Percentiles rank a stretch among this genome's conserved stretches.
These are phyloP conservation scores for Tulasnella sp. DNA, from an alignment of 768 basidiomycete genomes.

Conservation along the genomic window DNA sequence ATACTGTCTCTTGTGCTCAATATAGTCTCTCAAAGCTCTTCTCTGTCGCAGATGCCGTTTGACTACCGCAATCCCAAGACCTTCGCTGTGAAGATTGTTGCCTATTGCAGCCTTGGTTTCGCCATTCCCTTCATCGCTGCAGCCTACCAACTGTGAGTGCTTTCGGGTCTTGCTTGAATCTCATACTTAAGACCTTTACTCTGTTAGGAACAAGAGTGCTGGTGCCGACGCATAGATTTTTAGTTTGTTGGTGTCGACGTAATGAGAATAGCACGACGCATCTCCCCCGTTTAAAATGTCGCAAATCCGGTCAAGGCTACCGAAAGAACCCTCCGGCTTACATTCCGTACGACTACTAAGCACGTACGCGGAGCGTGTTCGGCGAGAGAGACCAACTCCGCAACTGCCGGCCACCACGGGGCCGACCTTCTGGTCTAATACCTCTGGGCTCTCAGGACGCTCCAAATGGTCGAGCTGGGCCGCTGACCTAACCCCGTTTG, in stretches of 20 bases:
- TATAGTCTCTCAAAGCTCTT: background rate
- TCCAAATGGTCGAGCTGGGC: too few relatives aligned
- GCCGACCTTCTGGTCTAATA: background rate
- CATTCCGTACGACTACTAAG: background rate
- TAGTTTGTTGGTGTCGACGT: background rate
- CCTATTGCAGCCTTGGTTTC: conserved; percentile 19
- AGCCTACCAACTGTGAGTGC: conserved; percentile 22
- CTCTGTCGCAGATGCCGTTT: conserved; percentile 22
- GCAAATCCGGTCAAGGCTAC: background rate
- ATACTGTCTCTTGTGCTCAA: background rate
- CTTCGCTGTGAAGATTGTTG: conserved; percentile 22
- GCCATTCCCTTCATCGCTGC: conserved; percentile 24
- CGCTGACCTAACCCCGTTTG: too few relatives aligned
- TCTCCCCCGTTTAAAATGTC: background rate
- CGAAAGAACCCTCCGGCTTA: too few relatives aligned
- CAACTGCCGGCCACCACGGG: background rate
- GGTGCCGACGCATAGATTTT: background rate
- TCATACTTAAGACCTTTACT: background rate
- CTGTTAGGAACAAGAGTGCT: background rate
- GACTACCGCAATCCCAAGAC: conserved; percentile 22
- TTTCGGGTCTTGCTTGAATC: background rate
- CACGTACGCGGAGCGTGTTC: background rate
- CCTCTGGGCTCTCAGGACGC: too few relatives aligned
- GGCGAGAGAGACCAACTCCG: background rate
- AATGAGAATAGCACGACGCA: background rate